Evolutionary conservation across 2,329 filamentous ascomycete genomes (phyloP), one percentile per base, ranked within the genome.

Genomic region (Chaetomiaceae sp.): DNA sequence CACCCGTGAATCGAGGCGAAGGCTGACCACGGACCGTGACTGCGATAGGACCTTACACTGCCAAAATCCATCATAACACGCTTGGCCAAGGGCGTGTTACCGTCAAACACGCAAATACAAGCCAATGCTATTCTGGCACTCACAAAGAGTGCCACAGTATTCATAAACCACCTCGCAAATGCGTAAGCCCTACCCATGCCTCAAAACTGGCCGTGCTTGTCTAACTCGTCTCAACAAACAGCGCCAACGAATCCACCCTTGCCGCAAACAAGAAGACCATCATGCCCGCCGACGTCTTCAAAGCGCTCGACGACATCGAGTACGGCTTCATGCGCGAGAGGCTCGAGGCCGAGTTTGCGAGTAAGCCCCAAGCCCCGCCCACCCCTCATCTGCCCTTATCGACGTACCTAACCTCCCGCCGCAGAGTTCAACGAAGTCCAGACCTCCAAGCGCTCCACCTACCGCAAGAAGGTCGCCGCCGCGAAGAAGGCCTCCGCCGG

Each of bases 21-120:
- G 20, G 45, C 58, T 58, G 24, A 58, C 51, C 6, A 20, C 29
- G 9, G 12, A 7, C 14, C 3, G 33, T 20, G 10, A 7, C 4
- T n/a, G 5, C 29, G 14, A n/a, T 20, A 51, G 49, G 86, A 91
- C 61, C 76, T 90, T 47, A 82, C 75, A 51, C 73, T 93, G 12
- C 87, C 87, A 26, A 88, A 87, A 61, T 88, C 85, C 6, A 88
- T 91, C 66, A 83, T 91, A 55, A 85, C 84, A 43, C 76, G 86
- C 44, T 74, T 93, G 27, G 84, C 86, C 33, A 91, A 91, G 68
- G 84, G 85, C 33, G 85, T 88, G 6, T 70, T 93, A 5, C 86
- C 87, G 1, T 75, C 85, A 6, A 89, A 89, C 62, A 90, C 86
- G 5, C 84, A 88, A 65, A 86, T 91, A 39, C 86, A 91, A 63